These are phyloP conservation scores for Ceriops zippeliana DNA, from an alignment of 345 rosid species.

Conservation along the genomic window DNA sequence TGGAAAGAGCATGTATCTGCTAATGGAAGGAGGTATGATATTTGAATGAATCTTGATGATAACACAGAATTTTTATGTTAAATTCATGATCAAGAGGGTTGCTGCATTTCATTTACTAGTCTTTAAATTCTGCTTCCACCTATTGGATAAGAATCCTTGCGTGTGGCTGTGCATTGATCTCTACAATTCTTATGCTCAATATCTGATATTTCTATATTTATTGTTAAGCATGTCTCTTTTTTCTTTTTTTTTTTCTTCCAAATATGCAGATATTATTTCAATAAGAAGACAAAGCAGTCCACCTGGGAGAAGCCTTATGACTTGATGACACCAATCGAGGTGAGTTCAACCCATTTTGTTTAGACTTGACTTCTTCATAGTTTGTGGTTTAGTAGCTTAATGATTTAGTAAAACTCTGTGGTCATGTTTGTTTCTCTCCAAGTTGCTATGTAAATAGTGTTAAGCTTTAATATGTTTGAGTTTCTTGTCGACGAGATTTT, in stretches of 20 bases:
- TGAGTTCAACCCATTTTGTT: slow-evolving; percentile 29
- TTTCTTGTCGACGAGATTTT: slow-evolving; percentile 5
- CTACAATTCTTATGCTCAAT: slow-evolving; percentile 2
- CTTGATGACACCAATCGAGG: slow-evolving; percentile 92
- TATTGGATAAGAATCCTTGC: background rate
- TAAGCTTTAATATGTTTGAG: background rate
- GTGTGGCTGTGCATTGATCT: background rate
- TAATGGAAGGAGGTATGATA: slow-evolving; percentile 69
- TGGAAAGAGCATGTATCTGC: slow-evolving; percentile 88
- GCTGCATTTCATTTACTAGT: background rate
- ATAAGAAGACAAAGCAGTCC: slow-evolving; percentile 72
- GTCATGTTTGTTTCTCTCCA: background rate
- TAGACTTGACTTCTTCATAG: slow-evolving; percentile 11
- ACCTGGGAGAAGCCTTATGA: slow-evolving; percentile 95
- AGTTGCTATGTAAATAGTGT: background rate
- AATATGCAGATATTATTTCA: slow-evolving; percentile 70
- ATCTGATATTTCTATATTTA: slow-evolving; percentile 6
- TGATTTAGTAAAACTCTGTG: background rate
- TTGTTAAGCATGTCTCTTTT: background rate
- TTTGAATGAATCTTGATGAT: background rate
- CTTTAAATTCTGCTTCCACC: background rate
- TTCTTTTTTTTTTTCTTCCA: slow-evolving; percentile 1
- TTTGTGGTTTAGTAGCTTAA: slow-evolving; percentile 1
- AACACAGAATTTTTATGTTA: background rate
- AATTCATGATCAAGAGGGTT: background rate